Conservation (phyloP, 352 stramenopile species). For the Phytopythium ostracodes region DNA sequence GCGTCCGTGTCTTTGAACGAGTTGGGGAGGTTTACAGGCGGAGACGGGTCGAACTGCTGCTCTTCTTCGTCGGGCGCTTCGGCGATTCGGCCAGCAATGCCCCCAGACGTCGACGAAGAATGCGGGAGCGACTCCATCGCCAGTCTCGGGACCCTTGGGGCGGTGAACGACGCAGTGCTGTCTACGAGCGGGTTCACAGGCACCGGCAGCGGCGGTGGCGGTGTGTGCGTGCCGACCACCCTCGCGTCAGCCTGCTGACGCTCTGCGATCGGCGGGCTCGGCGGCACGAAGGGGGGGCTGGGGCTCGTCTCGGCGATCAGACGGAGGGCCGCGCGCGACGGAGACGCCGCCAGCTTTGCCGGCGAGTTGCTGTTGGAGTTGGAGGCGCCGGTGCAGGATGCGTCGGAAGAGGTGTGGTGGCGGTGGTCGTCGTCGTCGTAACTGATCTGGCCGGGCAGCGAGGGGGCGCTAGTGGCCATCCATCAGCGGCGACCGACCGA, state of each 20-base stretch:
- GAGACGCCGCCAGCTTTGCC: slow-evolving; percentile 1
- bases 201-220: not conserved
- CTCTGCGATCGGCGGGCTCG: not conserved
- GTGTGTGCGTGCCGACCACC: not conserved
- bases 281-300: not conserved
- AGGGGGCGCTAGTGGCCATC: slow-evolving; percentile 16
- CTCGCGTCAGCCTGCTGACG: not conserved
- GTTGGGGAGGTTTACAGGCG: not conserved
- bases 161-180: not conserved
- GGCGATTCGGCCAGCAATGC: not conserved
- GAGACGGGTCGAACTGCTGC: not conserved
- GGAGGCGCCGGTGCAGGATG: not conserved
- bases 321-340: not conserved
- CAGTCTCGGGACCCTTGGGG: not conserved
- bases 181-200: not conserved
- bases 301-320: not conserved
- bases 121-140: slow-evolving; percentile 4
- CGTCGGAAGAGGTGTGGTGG: no score
- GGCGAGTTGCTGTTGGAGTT: not conserved
- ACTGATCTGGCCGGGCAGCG: slow-evolving; percentile 19
- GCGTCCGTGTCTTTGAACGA: not conserved
- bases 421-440: slow-evolving; percentile 11
- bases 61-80: slow-evolving; percentile 1
- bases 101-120: not conserved
- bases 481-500: slow-evolving; percentile 10